Evolutionary conservation across 305 asterid species (phyloP).

Genomic region (Coffea humblotiana): DNA sequence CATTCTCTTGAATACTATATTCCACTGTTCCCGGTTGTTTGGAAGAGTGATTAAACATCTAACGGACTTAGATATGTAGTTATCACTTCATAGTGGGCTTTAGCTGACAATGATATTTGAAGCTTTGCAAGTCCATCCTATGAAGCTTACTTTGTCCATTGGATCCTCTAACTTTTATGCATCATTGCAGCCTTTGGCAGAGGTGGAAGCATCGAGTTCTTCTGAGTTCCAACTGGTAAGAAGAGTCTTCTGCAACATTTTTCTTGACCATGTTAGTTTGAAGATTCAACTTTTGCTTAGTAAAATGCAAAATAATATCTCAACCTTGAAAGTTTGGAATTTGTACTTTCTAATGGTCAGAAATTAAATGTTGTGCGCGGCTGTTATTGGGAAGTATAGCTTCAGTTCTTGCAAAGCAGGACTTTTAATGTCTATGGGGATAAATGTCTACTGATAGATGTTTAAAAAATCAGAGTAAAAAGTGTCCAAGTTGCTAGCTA

Average conservation of each 20-base stretch:
- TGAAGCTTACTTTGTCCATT: background rate
- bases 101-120: background rate
- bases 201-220: constrained; percentile 71
- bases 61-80: background rate
- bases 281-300: background rate
- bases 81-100: background rate
- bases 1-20: background rate
- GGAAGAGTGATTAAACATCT: background rate
- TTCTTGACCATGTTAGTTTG: background rate
- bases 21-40: background rate
- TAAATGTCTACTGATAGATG: background rate
- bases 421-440: background rate
- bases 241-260: constrained; percentile 1
- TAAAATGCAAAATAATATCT: background rate
- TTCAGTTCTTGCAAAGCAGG: background rate
- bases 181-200: constrained; percentile 68
- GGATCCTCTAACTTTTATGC: constrained; percentile 18
- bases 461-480: background rate
- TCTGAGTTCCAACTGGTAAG: constrained; percentile 83
- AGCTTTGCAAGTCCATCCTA: background rate
- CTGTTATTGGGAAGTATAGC: background rate
- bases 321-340: background rate
- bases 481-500: background rate
- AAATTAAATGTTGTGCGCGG: background rate
- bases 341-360: background rate